phyloP scores from a whole-genome alignment of 2,329 filamentous ascomycete species.

The Cercospora berteroae region DNA sequence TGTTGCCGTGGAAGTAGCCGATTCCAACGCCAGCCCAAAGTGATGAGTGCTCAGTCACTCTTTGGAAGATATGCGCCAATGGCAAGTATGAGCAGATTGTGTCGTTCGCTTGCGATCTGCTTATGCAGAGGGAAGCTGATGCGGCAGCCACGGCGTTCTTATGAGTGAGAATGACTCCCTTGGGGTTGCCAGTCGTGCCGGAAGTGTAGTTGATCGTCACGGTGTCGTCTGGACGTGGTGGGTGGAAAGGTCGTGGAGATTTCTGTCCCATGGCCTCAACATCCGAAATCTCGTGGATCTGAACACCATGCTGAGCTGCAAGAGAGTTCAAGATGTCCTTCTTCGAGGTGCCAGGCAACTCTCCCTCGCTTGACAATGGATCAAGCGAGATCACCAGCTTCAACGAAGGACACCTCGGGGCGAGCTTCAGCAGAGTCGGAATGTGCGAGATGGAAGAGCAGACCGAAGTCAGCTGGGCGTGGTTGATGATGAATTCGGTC shows the following conservation, averaged over 20 bases:
- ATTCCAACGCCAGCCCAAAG: slow-evolving; percentile 71
- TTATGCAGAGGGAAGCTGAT: slow-evolving; percentile 57
- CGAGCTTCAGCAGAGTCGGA: slow-evolving; percentile 75
- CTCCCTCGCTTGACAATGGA: slow-evolving; percentile 69
- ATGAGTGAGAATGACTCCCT: slow-evolving; percentile 82
- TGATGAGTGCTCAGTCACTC: slow-evolving; percentile 73
- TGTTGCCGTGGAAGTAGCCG: slow-evolving; percentile 93
- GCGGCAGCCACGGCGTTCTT: slow-evolving; percentile 73
- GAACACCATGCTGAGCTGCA: slow-evolving; percentile 69
- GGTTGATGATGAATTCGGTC: slow-evolving; percentile 94
- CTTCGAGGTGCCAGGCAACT: slow-evolving; percentile 75
- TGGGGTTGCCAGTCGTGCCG: slow-evolving; percentile 78
- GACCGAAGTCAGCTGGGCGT: slow-evolving; percentile 72
- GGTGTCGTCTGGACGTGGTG: slow-evolving; percentile 71
- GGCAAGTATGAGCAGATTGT: slow-evolving; percentile 83
- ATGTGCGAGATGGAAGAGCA: slow-evolving; percentile 79
- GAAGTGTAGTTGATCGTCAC: slow-evolving; percentile 92
- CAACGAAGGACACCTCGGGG: slow-evolving; percentile 70
- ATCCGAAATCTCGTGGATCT: slow-evolving; percentile 74
- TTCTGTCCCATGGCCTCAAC: slow-evolving; percentile 78
- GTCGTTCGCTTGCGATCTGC: slow-evolving; percentile 57
- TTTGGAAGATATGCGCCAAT: slow-evolving; percentile 89
- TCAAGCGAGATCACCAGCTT: slow-evolving; percentile 90
- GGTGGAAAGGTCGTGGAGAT: slow-evolving; percentile 66
- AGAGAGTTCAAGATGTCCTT: slow-evolving; percentile 71